Evolutionary conservation across 208 protist species (phyloP).

Genomic region (Leishmania braziliensis): DNA sequence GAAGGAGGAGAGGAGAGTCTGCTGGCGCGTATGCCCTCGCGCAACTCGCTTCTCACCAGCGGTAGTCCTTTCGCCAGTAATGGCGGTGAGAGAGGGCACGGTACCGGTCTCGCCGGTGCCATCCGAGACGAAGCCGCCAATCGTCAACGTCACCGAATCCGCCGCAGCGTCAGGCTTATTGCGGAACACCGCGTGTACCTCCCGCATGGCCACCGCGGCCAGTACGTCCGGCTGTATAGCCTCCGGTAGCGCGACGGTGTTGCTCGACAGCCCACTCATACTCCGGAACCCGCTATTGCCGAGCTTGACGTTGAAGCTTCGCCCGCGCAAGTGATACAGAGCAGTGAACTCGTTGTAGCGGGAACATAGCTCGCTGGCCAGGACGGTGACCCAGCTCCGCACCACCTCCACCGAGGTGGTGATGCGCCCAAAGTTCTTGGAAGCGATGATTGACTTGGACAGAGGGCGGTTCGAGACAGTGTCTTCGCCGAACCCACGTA

Average conservation of each 20-base stretch:
- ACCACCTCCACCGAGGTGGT: constrained; percentile 34
- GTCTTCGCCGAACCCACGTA: constrained; percentile 51
- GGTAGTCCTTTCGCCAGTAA: neutral
- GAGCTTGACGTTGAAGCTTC: constrained; percentile 62
- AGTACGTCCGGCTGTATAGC: constrained; percentile 37
- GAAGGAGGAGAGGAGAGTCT: constrained; percentile 22
- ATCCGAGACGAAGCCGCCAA: constrained; percentile 29
- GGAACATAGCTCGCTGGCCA: constrained; percentile 56
- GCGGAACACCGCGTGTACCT: constrained; percentile 7
- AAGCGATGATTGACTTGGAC: constrained; percentile 62
- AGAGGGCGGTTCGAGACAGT: constrained; percentile 45
- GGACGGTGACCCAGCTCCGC: constrained; percentile 59
- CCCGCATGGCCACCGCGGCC: constrained; percentile 20
- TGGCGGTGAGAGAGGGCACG: neutral
- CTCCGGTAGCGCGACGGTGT: constrained; percentile 47
- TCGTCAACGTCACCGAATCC: constrained; percentile 38
- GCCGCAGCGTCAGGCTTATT: neutral
- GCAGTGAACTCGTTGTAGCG: constrained; percentile 55
- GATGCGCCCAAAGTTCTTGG: constrained; percentile 58
- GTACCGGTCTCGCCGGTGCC: neutral
- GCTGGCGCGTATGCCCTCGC: constrained; percentile 11
- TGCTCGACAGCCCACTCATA: constrained; percentile 36
- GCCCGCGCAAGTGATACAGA: constrained; percentile 35
- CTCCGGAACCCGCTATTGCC: constrained; percentile 47
- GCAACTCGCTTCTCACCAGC: too few relatives aligned